phyloP scores from a whole-genome alignment of 192 early-diverging fungal species.

The Dissophora ornata region DNA sequence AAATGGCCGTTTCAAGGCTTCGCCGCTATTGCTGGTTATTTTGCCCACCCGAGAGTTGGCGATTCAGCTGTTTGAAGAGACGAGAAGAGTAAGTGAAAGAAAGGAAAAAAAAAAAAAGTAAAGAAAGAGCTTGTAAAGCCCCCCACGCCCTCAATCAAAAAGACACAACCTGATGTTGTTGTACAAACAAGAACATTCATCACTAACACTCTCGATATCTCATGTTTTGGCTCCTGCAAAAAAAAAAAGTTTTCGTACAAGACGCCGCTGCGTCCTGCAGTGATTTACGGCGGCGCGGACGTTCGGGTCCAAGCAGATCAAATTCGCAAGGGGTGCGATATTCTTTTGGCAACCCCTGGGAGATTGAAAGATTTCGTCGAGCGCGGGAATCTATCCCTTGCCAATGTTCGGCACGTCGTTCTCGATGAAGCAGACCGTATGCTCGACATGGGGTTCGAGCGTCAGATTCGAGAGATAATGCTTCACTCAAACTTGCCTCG shows the following conservation, averaged over 20 bases:
- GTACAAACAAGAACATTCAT: too few species aligned
- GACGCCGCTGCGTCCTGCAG: conserved; percentile 60
- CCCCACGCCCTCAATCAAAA: too few species aligned
- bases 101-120: too few species aligned
- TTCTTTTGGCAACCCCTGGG: conserved; percentile 95
- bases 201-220: conserved; percentile 51
- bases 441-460: conserved; percentile 99
- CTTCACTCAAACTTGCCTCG: conserved; percentile 77
- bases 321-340: conserved; percentile 87
- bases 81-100: conserved; percentile 59
- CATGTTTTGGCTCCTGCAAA: conserved; percentile 32
- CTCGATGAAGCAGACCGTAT: conserved; percentile 93
- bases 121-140: too few species aligned
- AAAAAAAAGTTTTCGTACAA: conserved; percentile 15
- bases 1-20: conserved; percentile 56
- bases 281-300: conserved; percentile 94
- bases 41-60: conserved; percentile 88
- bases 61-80: conserved; percentile 86
- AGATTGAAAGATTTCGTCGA: conserved; percentile 92
- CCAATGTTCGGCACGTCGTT: conserved; percentile 74
- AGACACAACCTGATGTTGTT: not conserved
- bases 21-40: conserved; percentile 75
- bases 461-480: conserved; percentile 90
- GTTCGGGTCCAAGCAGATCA: conserved; percentile 79
- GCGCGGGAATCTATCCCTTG: conserved; percentile 79